phyloP scores from a whole-genome alignment of 768 basidiomycete genomes.

The Ramaria rubella region DNA sequence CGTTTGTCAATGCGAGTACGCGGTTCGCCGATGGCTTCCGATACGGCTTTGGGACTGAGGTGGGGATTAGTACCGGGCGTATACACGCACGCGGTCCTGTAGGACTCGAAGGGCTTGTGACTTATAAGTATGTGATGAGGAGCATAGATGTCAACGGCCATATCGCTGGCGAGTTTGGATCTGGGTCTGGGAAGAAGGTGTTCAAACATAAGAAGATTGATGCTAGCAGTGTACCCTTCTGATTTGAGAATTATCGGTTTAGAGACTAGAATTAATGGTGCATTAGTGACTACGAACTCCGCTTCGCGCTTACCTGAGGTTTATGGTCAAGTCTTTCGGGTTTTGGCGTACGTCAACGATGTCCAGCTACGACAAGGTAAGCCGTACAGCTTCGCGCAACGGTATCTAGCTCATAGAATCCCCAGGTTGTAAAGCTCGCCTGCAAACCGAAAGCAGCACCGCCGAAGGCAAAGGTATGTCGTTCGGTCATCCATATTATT shows the following conservation, averaged over 20 bases:
- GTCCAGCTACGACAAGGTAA: constrained; percentile 11
- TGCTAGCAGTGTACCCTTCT: constrained; percentile 43
- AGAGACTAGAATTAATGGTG: neutral
- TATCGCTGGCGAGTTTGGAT: constrained; percentile 80
- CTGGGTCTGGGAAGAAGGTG: constrained; percentile 57
- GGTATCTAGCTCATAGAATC: neutral
- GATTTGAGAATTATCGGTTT: constrained; percentile 5
- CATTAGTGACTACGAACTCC: constrained; percentile 1
- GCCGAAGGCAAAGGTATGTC: constrained; percentile 85
- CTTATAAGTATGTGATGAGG: constrained; percentile 91
- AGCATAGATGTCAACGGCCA: constrained; percentile 73
- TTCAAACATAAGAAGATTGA: constrained; percentile 58
- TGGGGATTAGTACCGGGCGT: constrained; percentile 93
- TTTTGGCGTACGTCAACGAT: constrained; percentile 7
- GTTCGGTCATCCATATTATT: neutral
- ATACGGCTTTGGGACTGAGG: constrained; percentile 96
- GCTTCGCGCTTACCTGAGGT: neutral
- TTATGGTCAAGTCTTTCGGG: constrained; percentile 4
- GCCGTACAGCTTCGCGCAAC: neutral
- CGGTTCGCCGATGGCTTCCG: constrained; percentile 95
- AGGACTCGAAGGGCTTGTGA: constrained; percentile 87
- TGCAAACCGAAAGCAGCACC: constrained; percentile 96
- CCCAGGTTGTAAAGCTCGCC: constrained; percentile 83
- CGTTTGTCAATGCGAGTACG: constrained; percentile 92
- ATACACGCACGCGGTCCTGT: constrained; percentile 97